phyloP scores from a whole-genome alignment of 1,139 yeast species.

The Saccharomyces uvarum region DNA sequence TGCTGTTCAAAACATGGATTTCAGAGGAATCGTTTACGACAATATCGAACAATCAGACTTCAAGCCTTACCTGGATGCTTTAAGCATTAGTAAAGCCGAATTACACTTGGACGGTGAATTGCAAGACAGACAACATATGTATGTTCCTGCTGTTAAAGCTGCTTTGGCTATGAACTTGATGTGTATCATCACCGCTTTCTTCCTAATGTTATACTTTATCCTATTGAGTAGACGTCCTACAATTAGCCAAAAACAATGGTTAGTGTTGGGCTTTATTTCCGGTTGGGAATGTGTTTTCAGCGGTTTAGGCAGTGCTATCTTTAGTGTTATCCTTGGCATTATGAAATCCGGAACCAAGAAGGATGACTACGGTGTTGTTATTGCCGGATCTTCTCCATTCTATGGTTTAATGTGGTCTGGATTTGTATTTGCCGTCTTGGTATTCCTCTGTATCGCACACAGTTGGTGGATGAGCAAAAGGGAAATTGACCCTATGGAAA shows the following conservation, averaged over 20 bases:
- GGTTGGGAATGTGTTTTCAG: constrained; percentile 19
- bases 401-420: constrained; percentile 29
- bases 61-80: constrained; percentile 17
- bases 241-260: constrained; percentile 10
- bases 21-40: constrained; percentile 10
- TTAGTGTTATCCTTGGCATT: constrained; percentile 25
- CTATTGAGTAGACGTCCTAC: constrained; percentile 3
- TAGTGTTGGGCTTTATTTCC: constrained; percentile 7
- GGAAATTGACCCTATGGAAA: constrained; percentile 7
- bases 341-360: constrained; percentile 29
- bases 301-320: constrained; percentile 24
- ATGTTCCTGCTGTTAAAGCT: constrained; percentile 27
- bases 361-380: constrained; percentile 27
- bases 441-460: constrained; percentile 12
- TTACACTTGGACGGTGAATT: constrained; percentile 21
- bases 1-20: constrained; percentile 27
- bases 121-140: constrained; percentile 23
- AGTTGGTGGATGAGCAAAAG: constrained; percentile 1
- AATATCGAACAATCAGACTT: constrained; percentile 11
- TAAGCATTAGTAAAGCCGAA: constrained; percentile 12
- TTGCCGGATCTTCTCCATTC: constrained; percentile 21
- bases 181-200: constrained; percentile 17
- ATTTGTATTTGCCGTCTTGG: constrained; percentile 22
- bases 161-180: constrained; percentile 23
- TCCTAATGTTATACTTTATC: constrained; percentile 11